Base-by-base conservation (phyloP, 2,329 filamentous ascomycete species). In the Cladophialophora psammophila region DNA sequence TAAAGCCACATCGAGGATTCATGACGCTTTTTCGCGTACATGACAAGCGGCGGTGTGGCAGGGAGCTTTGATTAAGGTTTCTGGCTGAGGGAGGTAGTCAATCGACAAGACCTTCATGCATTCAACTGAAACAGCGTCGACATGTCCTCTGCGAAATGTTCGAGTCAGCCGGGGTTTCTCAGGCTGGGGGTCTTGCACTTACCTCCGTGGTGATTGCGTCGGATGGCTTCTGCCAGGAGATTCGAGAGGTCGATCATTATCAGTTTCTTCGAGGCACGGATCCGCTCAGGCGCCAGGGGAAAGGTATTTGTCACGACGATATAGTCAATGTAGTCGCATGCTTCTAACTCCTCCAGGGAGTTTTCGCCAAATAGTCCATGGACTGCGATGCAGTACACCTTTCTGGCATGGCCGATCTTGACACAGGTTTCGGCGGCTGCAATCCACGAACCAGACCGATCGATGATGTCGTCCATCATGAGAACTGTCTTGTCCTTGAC, bases 401-500 rank as follows among this genome's bases (percentile, higher is more conserved):
- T 95, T 74, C 92, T 96, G 1, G 95, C 95, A 53, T 88, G 87
- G 71, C 95, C 96, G 71, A 91, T 88, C 84, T 98, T 98, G 61
- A 97, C 92, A 1, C 97, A 94, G 3, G 72, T 72, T 83, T 99
- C 95, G 12, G 95, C 95, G 6, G 95, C 95, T 5, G 94, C 94
- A 72, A 99, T 96, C 95, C 95, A 99, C 6, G 93, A 97, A 13
- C 91, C 92, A 9, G 93, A 90, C 82, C 97, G 97, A 81, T 99
- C 95, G 75, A 99, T 97, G 91, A 99, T 98, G 78, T 99, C 95
- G 78, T 99, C 95, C 58, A 99, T 91, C 68, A 99, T 93, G 77
- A 99, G 91, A 62, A 98, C 95, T 0, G 92, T 90, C 66, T 92
- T 88, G 76, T 92, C 89, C 76, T 89, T 91, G 67, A 99, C 95